Base-by-base conservation (phyloP, 1,139 yeast species). In the Diutina catenulata region DNA sequence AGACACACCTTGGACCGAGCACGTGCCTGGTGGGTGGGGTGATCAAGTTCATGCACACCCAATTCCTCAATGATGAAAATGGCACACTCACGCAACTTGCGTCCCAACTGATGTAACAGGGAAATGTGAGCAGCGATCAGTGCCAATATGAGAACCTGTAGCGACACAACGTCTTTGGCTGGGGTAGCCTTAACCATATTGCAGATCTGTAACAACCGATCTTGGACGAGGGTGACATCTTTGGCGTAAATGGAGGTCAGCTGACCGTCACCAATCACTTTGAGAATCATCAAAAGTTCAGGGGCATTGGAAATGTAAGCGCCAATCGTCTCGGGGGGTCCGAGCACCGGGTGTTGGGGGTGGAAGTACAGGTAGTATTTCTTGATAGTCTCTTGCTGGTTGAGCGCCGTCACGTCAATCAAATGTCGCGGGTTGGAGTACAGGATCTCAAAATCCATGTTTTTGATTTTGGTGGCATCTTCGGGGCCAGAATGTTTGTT, bases 121-220 rank as follows among this genome's bases (percentile, higher is more conserved):
- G 72, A 66, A 11, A 70, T 62, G 41, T 70, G 76, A 7, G 71
- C 58, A 5, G 62, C 55, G 42, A 68, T 55, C 0, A 70, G 56
- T 4, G 62, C 40, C 14, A 69, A 42, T 4, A 65, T 46, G 28
- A 68, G 42, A 0, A 63, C 48, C 41, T 68, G 74, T n/a, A 70
- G 42, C 0, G 70, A 50, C 2, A 68, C 47, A 4, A 69, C 49
- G 47, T 69, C 75, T 29, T 55, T 55, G 6, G 22, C 15, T 4
- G 37, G 31, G 29, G 44, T 43, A 5, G 35, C 18, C 13, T 61
- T 60, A 8, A 62, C 49, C 13, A 58, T 53, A 26, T 61, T 56
- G 3, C 64, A 51, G 36, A 59, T 58, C 36, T 55, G 59, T 2
- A 58, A 43, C 4, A 68, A 47, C 32, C 65, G 58, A 27, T 54